Percentiles rank a stretch among this genome's conserved stretches.
These are phyloP conservation scores for Flammula alnicola DNA, from an alignment of 1,284 basidiomycete genomes.

Conservation along the genomic window DNA sequence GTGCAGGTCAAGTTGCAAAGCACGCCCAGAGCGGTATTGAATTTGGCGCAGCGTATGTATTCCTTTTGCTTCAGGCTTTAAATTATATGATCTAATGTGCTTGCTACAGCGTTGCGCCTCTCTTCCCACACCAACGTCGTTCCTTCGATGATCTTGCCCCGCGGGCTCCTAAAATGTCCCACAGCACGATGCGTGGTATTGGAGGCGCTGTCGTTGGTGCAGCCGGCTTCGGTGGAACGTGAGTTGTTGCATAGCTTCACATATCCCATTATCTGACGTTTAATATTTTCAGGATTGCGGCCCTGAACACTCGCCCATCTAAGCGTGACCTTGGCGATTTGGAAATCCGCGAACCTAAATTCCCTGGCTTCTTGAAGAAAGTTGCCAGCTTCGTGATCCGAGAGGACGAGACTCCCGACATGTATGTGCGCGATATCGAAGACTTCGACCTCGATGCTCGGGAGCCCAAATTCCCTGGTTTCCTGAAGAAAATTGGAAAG, in stretches of 20 bases:
- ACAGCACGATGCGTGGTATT: not conserved
- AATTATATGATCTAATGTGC: not conserved
- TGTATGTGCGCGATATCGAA: not conserved
- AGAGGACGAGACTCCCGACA: not conserved
- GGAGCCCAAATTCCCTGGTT: conserved; percentile 6
- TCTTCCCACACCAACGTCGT: conserved; percentile 2
- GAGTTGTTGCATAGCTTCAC: not conserved
- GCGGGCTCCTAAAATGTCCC: conserved; percentile 1
- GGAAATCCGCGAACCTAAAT: conserved; percentile 3
- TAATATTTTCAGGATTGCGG: not conserved
- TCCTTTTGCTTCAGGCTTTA: not conserved
- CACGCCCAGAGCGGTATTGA: conserved; percentile 4
- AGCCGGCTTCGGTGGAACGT: conserved; percentile 7
- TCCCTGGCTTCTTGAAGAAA: not conserved
- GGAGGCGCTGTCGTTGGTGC: conserved; percentile 5
- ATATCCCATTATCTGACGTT: not conserved
- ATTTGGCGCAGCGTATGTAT: conserved; percentile 4
- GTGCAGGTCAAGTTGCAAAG: conserved; percentile 1
- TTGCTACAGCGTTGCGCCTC: not conserved
- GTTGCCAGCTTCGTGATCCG: conserved; percentile 2
- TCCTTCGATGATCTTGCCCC: conserved; percentile 1
- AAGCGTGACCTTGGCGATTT: conserved; percentile 9
- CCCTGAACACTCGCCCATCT: not conserved
- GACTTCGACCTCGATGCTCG: conserved; percentile 7
- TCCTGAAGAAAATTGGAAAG: not conserved